phyloP scores from a whole-genome alignment of 495 filamentous ascomycete genomes.

The Durotheca rogersii region DNA sequence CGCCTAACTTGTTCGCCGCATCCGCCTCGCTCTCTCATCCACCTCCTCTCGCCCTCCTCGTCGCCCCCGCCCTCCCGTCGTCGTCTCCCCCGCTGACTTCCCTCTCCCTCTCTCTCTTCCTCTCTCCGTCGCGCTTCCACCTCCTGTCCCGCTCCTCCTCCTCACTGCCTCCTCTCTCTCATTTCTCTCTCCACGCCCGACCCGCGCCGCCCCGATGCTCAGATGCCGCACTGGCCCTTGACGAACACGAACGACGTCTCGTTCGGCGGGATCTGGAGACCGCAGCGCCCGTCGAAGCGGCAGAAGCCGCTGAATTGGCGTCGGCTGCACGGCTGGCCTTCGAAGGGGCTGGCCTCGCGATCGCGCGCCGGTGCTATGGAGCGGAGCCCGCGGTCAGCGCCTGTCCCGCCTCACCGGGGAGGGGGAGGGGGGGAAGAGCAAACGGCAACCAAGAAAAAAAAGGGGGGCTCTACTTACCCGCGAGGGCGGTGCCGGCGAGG shows the following conservation, averaged over 20 bases:
- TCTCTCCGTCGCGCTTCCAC: neutral
- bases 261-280: neutral
- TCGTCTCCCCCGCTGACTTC: neutral
- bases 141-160: neutral
- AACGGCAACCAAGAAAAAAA: no score
- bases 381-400: no score
- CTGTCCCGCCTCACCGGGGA: neutral
- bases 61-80: neutral
- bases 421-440: neutral
- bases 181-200: neutral
- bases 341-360: no score
- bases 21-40: neutral
- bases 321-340: neutral
- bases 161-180: constrained; percentile 1
- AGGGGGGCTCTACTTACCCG: no score
- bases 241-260: neutral
- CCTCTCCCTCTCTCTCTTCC: neutral
- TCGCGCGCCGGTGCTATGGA: no score
- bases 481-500: neutral
- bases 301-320: neutral
- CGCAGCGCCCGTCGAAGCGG: neutral
- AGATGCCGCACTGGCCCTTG: neutral
- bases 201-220: no score
- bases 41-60: neutral
- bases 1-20: no score